Evolutionary conservation across 257 asterid genomes (phyloP), one percentile per base, ranked within the genome.

Genomic region (Penstemon davidsonii): DNA sequence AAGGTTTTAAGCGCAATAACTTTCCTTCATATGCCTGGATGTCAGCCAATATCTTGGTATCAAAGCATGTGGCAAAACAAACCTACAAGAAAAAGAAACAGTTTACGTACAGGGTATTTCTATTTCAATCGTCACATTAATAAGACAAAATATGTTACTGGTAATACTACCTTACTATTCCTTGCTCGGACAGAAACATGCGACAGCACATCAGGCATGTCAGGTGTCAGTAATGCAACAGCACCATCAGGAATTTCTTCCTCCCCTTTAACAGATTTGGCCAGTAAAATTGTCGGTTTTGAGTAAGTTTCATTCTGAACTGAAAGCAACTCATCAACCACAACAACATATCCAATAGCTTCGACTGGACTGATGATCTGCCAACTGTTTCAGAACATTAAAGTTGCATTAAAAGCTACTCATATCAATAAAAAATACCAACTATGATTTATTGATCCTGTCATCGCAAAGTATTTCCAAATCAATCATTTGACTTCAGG

Each of bases 131-230:
- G 57, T 55, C 53, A 59, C 44, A n/a, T 13, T 69, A 47, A 13
- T 15, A 53, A 63, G 71, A 57, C 36, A 2, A 25, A 25, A 25
- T 25, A 25, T 10, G 50, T 67, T 43, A 18, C 33, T 59, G 64
- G 15, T 58, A 73, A 63, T 40, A 67, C 69, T 75, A 94, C 99
- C 97, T 94, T 94, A 71, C 96, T 78, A 66, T 94, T 94, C 86
- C 99, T 86, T 60, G 99, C 99, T 76, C 99, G 84, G 75, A 94
- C 99, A 79, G 99, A 91, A 77, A 94, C 99, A 77, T 94, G 99
- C 41, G 99, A 94, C 39, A 94, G 86, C 70, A 94, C 99, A 82
- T 94, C 99, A 69, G 99, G 99, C 99, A 94, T 94, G 81, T 94
- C 99, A 25, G 96, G 96, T 40, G 99, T 94, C 73, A 94, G 75